Evolutionary conservation across 2,329 filamentous ascomycete genomes (phyloP).

Genomic region (Colletotrichum abscissum): DNA sequence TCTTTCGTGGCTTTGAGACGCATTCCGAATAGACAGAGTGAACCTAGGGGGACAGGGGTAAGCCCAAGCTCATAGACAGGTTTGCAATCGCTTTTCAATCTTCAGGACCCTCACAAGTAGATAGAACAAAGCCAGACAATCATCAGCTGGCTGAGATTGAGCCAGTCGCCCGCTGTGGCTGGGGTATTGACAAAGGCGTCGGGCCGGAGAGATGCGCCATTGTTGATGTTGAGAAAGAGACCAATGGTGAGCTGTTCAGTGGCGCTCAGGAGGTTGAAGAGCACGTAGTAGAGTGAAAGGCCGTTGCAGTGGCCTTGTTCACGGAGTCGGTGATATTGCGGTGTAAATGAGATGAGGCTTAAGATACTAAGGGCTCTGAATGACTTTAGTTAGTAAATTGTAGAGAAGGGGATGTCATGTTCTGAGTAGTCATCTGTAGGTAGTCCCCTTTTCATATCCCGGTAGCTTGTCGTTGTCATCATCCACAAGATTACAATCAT

Average conservation of each 20-base stretch:
- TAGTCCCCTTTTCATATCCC: no score
- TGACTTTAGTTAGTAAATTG: neutral
- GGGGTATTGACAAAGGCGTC: constrained; percentile 20
- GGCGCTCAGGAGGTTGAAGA: constrained; percentile 5
- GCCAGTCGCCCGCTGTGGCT: constrained; percentile 17
- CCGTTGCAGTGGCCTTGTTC: constrained; percentile 17
- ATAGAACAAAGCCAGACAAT: constrained; percentile 11
- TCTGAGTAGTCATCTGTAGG: neutral
- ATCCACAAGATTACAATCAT: no score
- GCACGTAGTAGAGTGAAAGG: constrained; percentile 11
- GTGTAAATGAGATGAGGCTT: neutral
- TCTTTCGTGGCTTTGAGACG: neutral
- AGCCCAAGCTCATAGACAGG: neutral
- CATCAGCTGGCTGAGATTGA: constrained; percentile 17
- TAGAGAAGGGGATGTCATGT: neutral
- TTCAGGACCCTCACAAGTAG: neutral
- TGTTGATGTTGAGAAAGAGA: constrained; percentile 14
- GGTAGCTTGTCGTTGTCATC: no score
- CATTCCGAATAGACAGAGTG: neutral
- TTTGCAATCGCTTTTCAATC: neutral
- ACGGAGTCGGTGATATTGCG: constrained; percentile 18
- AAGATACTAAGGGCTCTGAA: neutral
- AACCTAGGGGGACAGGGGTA: neutral
- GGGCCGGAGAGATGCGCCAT: neutral
- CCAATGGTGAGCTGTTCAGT: constrained; percentile 17